Evolutionary conservation across 108 stramenopile genomes (phyloP), one percentile per base, ranked within the genome.

Genomic region (Thalassiosira profunda): DNA sequence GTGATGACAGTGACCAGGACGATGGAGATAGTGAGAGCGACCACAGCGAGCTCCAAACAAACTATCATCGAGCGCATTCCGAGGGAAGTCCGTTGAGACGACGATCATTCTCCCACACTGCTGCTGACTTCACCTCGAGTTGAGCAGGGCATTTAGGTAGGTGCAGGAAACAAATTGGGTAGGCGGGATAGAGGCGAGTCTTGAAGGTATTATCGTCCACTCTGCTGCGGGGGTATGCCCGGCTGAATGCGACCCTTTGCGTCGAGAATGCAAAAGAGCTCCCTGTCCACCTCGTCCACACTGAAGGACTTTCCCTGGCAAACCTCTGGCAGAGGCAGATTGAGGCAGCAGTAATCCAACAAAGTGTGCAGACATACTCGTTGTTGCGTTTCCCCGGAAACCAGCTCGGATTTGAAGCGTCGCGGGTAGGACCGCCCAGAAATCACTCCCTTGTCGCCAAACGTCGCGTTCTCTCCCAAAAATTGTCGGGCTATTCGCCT

Each of bases 301-400:
- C 18, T 58, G 44, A 58, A 58, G 52, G 51, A 31, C 7, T 1
- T 11, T 37, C 72, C 58, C 41, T 61, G 41, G 30, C 74, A 75
- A 35, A 60, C 65, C 11, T n/a, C 49, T 0, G 74, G 74, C 41
- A 74, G 24, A 34, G 73, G 64, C 15, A 74, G 28, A 34, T 74
- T 74, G 30, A 74, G 28, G 29, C 73, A 74, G 20, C 74, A 75
- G 33, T 75, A 75, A 45, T 75, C 74, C 15, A 75, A 25, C 25
- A 74, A 58, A 15, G 58, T 38, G 49, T 66, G 31, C 18, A 54
- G 34, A 28, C 74, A 75, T 52, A 75, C 67, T 29, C 59, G 52
- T 31, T 45, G 47, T 31, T 61, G 57, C 20, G 65, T 55, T 49
- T 61, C 58, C 9, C 54, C 30, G 25, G 74, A 67, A 5, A 75